These are phyloP conservation scores for Trichosporon asahii DNA, from an alignment of 1,284 basidiomycete genomes.

Conservation along the genomic window DNA sequence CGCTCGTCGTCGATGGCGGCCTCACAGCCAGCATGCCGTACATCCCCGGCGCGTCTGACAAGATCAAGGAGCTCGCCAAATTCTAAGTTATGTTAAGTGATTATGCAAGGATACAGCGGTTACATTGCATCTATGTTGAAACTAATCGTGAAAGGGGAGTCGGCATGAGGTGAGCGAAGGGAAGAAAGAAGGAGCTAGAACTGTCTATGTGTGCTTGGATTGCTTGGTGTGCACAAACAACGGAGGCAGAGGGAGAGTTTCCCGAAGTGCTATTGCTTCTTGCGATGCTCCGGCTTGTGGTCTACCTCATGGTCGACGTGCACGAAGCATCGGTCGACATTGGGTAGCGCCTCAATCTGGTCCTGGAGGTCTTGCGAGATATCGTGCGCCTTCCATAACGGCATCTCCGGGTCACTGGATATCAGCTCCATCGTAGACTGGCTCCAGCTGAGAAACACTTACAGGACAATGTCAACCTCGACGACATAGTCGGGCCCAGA, in stretches of 20 bases:
- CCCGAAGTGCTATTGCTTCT: background rate
- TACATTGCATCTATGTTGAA: background rate
- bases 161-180: background rate
- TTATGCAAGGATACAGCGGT: no score
- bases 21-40: constrained; percentile 68
- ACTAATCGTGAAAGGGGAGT: no score
- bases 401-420: constrained; percentile 67
- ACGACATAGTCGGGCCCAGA: constrained; percentile 75
- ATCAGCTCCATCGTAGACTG: background rate
- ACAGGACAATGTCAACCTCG: constrained; percentile 89
- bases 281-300: constrained; percentile 56
- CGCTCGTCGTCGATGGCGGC: constrained; percentile 81
- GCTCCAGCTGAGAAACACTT: background rate
- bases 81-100: background rate
- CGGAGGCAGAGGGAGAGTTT: background rate
- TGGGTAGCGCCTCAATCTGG: constrained; percentile 85
- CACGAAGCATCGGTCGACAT: constrained; percentile 87
- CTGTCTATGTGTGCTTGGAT: background rate
- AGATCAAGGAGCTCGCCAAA: constrained; percentile 4
- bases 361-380: constrained; percentile 88
- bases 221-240: background rate
- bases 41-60: background rate
- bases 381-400: constrained; percentile 89
- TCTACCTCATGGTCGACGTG: constrained; percentile 90
- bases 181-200: background rate